These are phyloP conservation scores for Candida methanosorbosa DNA, from an alignment of 805 yeast species.

Conservation along the genomic window DNA sequence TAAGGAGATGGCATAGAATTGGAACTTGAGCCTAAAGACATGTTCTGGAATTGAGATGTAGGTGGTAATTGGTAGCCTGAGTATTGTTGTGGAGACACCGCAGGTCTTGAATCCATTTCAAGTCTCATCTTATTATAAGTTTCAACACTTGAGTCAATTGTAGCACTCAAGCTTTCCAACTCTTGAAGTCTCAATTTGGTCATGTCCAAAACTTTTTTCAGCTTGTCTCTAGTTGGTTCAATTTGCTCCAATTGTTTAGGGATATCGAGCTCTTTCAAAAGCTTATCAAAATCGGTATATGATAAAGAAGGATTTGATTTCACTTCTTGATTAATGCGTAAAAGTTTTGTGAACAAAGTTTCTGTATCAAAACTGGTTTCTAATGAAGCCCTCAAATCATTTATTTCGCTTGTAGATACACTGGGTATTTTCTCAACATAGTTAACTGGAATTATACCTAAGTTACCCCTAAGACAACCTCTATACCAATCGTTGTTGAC, in stretches of 20 bases:
- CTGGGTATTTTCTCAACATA: constrained; percentile 76
- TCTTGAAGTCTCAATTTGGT: constrained; percentile 75
- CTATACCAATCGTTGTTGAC: constrained; percentile 95
- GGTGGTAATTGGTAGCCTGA: background rate
- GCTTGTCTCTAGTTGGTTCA: constrained; percentile 62
- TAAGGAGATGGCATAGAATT: too few species aligned
- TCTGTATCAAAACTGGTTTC: constrained; percentile 59
- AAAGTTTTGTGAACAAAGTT: constrained; percentile 49
- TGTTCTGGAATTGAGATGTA: background rate
- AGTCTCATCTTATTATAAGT: constrained; percentile 65
- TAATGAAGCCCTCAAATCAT: constrained; percentile 38
- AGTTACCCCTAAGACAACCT: constrained; percentile 72
- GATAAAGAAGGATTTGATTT: constrained; percentile 26
- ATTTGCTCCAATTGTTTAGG: constrained; percentile 67
- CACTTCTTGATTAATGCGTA: constrained; percentile 23
- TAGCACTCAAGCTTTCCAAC: constrained; percentile 58
- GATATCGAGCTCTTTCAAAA: constrained; percentile 50
- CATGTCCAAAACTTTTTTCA: constrained; percentile 70
- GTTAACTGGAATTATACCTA: constrained; percentile 88
- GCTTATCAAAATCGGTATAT: constrained; percentile 21
- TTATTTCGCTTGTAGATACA: constrained; percentile 52
- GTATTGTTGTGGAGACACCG: background rate
- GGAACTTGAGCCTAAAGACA: too few species aligned
- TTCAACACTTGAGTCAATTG: constrained; percentile 59
- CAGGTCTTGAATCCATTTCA: constrained; percentile 36